Base-by-base conservation (phyloP, 345 rosid genomes). In the Populus pruinosa region DNA sequence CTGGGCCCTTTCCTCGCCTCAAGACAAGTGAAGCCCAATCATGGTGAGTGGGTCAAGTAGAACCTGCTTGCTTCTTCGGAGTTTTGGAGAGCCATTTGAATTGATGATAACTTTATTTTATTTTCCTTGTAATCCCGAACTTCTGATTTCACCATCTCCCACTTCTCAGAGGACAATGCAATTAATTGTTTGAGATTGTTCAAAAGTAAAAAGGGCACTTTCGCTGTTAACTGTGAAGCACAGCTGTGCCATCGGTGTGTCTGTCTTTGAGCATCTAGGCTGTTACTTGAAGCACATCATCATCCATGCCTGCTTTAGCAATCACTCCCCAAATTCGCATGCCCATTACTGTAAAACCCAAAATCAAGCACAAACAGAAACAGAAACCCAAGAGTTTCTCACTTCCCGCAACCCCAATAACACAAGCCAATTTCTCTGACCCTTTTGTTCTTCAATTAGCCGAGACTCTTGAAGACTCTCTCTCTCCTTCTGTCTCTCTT, bases 361-460 rank as follows among this genome's bases (percentile, higher is more conserved):
- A 61, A 49, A 12, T 70, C 56, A 56, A 33, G 31, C 72, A 62
- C 33, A 78, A 31, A n/a, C 81, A 69, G 33, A 78, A 21, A 56
- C 69, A 27, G 18, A 77, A 73, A 44, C 1, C 33, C 27, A 77
- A 35, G 21, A 69, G 67, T 16, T 33, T 67, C 31, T 73, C 75
- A 55, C n/a, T 69, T 65, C 4, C 68, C 27, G 16, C 71, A 50
- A 9, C 77, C 18, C 72, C 83, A 11, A 1, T 31, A 20, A 84
- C 87, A 21, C 91, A 79, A 76, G 84, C 90, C 44, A 80, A 91
- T 49, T 92, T 92, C 87, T 92, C 98, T 43, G 99, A 96, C 82
- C 96, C 93, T 36, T 90, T 89, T 67, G 98, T 93, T 55, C 92
- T 96, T 78, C 88, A 90, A 67, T 82, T 96, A 56, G 98, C 99